Base-by-base conservation (phyloP, 192 early-diverging fungal species). In the Chytriomyces confervae region DNA sequence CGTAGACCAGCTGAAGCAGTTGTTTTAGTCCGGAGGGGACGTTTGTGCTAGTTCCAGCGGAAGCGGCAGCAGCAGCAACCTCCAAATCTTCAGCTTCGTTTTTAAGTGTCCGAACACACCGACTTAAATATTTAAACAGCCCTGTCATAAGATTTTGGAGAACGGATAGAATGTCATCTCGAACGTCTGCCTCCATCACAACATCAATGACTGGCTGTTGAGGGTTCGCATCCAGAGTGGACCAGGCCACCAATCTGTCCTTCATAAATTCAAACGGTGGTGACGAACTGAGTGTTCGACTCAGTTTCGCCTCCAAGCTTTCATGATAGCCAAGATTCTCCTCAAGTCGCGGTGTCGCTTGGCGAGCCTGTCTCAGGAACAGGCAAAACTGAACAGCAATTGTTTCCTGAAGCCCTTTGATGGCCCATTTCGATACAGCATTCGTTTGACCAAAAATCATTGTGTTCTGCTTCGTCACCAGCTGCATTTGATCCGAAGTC, bases 1-100 rank as follows among this genome's bases (percentile, higher is more conserved):
- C 80, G 6, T 92, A 88, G 7, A 98, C 85, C 27, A 95, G 81
- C 8, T 84, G 79, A 47, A 97, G 91, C 18, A 97, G 87, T 2
- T 90, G 82, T 75, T 94, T 93, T 75, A 51, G 77, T 29, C 48
- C 81, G 73, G 43, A 49, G 68, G n/a, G 44, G 76, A 24, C 23
- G 11, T n/a, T 47, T 9, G 62, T 29, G 63, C 43, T 20, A 16
- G 20, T 18, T 6, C 27, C 69, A 2, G 24, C 23, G 72, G 7
- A 43, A 7, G 27, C 43, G 9, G 43, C 51, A 5, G 29, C 23
- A 46, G n/a, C 43, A 2, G 53, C 43, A 2, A 49, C 46, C 16
- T 78, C 77, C 24, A 81, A 45, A 62, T 78, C 72, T 29, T 76
- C 79, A 0, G 73, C 74, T 36, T 72, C 61, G 24, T 80, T 82